These are phyloP conservation scores for Bullera alba DNA, from an alignment of 768 basidiomycete species.

Conservation along the genomic window DNA sequence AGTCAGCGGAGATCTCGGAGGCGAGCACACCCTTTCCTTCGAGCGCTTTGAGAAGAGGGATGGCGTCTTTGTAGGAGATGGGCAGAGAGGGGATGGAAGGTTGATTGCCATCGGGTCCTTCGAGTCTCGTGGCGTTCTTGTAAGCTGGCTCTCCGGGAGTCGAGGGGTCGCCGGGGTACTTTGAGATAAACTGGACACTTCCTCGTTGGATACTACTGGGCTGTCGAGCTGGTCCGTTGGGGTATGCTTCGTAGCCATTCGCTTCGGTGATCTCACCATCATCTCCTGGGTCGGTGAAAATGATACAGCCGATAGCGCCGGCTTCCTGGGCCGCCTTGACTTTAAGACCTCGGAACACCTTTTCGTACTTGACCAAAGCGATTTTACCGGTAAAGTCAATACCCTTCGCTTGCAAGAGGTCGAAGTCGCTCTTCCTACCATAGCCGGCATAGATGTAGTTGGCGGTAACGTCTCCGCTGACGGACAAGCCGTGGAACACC, in stretches of 20 bases:
- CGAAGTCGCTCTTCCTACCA: constrained; percentile 67
- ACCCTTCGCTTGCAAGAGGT: constrained; percentile 58
- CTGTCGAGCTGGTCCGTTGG: constrained; percentile 75
- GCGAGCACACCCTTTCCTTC: constrained; percentile 48
- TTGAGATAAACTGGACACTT: constrained; percentile 57
- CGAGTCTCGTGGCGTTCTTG: constrained; percentile 62
- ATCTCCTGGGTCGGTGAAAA: constrained; percentile 79
- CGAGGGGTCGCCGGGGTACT: constrained; percentile 55
- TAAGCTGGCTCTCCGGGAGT: constrained; percentile 87
- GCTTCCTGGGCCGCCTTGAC: constrained; percentile 68
- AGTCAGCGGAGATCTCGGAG: constrained; percentile 35
- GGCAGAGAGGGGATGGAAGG: constrained; percentile 56
- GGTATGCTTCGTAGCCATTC: constrained; percentile 71
- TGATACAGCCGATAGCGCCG: constrained; percentile 63
- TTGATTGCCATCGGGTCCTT: constrained; percentile 47
- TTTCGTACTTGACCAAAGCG: constrained; percentile 65
- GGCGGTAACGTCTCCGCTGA: constrained; percentile 60
- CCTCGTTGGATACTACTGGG: constrained; percentile 10
- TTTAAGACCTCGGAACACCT: constrained; percentile 77
- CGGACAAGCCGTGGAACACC: constrained; percentile 80
- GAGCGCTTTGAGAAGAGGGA: constrained; percentile 57
- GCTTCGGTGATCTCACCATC: constrained; percentile 69
- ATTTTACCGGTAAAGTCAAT: constrained; percentile 70
- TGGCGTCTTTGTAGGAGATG: constrained; percentile 77
- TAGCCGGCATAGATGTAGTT: constrained; percentile 66